Base-by-base conservation (phyloP, 1,139 yeast genomes). In the Yamadazyma blattariae region DNA sequence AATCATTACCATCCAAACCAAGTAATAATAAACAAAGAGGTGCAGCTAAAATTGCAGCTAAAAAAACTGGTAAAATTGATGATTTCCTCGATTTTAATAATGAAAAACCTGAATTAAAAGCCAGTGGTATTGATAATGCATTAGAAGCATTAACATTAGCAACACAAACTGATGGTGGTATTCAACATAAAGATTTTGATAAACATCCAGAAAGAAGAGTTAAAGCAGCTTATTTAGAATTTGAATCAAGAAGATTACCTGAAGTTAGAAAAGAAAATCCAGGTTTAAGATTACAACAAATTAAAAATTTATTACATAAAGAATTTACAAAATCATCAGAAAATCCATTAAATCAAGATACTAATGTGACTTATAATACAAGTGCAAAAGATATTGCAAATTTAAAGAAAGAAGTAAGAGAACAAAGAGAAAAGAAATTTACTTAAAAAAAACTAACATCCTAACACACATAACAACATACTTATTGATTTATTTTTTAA, bases 121-220 rank as follows among this genome's bases (percentile, higher is more conserved):
- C 95, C 9, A 67, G 77, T 43, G 92, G 92, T 53, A 69, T 86
- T 34, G 95, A 86, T 45, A 76, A 76, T 50, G 94, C 94, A 1
- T 67, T 86, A 49, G 88, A 84, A 36, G 95, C 95, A 3, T 69
- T 86, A 56, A 72, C 85, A 5, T 67, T 86, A 55, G 39, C 39
- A 11, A 75, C 84, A 17, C 62, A 69, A 32, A 71, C 65, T 38
- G 76, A 70, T 33, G 78, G 74, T 29, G 83, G 79, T 34, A 73
- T 78, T 28, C 59, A 63, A 27, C 66, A 71, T 44, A 83, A 79
- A 52, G 87, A 80, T 39, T 67, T 86, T 38, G 96, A 86, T 46
- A 80, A 88, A 57, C 96, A 86, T 50, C 95, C 96, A 8, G 96
- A 86, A 64, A 75, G 95, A 60, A 75, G 96, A 56, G 85, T 82